Evolutionary conservation across 345 rosid genomes (phyloP).

Genomic region (Erysimum cheiranthoides): DNA sequence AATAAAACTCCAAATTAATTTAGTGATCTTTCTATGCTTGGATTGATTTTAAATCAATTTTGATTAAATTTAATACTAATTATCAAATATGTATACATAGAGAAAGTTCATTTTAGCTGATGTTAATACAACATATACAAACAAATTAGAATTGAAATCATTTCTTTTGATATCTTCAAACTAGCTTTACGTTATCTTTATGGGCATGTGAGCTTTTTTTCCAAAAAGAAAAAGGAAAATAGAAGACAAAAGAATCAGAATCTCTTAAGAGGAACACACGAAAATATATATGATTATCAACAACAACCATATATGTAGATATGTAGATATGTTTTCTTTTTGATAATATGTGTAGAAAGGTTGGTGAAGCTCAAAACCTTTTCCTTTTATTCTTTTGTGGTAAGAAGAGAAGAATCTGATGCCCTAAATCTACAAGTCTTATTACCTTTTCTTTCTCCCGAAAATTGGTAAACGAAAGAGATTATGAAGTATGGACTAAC

Average conservation of each 20-base stretch:
- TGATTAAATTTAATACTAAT: not conserved
- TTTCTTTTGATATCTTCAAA: conserved; percentile 33
- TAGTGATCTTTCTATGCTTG: conserved; percentile 4
- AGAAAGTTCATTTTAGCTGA: not conserved
- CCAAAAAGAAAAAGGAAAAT: not conserved
- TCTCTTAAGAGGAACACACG: conserved; percentile 34
- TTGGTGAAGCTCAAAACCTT: conserved; percentile 47
- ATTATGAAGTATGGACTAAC: not conserved
- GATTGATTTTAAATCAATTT: not conserved
- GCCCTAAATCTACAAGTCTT: conserved; percentile 38
- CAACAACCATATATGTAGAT: too few relatives aligned
- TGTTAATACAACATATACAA: conserved; percentile 2
- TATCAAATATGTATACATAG: conserved; percentile 3
- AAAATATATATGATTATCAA: conserved; percentile 28
- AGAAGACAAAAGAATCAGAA: conserved; percentile 43
- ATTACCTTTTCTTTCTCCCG: conserved; percentile 11
- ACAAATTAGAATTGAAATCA: conserved; percentile 7
- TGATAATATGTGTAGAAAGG: conserved; percentile 24
- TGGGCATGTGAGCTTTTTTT: conserved; percentile 36
- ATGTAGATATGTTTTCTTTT: conserved; percentile 14
- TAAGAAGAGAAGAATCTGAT: conserved; percentile 47
- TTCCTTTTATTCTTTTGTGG: conserved; percentile 38
- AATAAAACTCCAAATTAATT: not conserved
- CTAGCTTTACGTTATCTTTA: conserved; percentile 41
- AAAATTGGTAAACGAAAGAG: conserved; percentile 22